These are phyloP conservation scores for Reutealis trisperma DNA, from an alignment of 345 rosid genomes.

Conservation along the genomic window DNA sequence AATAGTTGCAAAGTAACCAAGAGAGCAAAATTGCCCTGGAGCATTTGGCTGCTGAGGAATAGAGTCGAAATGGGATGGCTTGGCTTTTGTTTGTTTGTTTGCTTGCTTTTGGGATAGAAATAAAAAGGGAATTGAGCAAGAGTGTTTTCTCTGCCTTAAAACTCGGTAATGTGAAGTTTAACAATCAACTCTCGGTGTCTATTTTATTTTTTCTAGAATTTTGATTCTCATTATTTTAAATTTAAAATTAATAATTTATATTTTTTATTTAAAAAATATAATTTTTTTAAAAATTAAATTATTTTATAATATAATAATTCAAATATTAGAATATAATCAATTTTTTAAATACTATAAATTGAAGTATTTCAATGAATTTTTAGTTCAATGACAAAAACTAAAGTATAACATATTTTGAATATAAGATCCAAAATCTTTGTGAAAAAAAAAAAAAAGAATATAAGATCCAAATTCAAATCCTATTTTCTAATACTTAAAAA, in stretches of 20 bases:
- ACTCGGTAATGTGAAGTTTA: neutral
- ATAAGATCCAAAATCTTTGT: no score
- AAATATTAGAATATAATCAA: no score
- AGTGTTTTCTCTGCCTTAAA: neutral
- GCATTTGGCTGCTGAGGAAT: conserved; percentile 8
- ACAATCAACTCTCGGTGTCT: no score
- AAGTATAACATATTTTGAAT: no score
- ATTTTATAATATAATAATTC: no score
- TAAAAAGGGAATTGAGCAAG: neutral
- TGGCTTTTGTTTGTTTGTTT: neutral
- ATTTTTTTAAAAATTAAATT: no score
- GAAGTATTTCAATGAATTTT: no score
- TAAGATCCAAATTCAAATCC: no score
- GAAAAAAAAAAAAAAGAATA: no score
- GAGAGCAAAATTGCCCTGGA: neutral
- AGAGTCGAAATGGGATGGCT: neutral
- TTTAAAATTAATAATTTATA: neutral
- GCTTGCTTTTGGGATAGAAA: neutral
- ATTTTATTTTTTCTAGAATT: neutral
- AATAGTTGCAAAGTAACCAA: neutral
- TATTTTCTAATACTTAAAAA: no score
- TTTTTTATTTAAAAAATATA: neutral
- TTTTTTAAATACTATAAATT: no score
- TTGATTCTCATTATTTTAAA: neutral
- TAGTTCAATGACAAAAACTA: no score